A percentile compares a stretch with the other conserved stretches of the same genome.
phyloP scores from a whole-genome alignment of 2,329 filamentous ascomycete species.

The Exophiala oligosperma region DNA sequence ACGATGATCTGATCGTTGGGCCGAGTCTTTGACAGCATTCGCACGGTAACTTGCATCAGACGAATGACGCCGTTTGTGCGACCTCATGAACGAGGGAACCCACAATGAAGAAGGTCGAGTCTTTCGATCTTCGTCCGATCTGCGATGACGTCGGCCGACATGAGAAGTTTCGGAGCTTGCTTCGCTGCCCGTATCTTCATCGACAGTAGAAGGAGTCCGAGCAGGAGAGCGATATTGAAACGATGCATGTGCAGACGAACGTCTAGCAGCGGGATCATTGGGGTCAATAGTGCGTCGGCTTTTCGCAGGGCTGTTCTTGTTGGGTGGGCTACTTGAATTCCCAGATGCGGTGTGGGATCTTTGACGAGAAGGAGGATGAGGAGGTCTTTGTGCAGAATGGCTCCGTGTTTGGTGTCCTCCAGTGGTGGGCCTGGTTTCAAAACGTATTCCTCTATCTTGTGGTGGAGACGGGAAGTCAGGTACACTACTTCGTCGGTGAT shows the following conservation, averaged over 20 bases:
- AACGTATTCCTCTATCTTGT: conserved; percentile 20
- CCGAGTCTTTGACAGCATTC: conserved; percentile 10
- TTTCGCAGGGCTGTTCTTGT: conserved; percentile 11
- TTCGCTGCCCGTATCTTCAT: conserved; percentile 27
- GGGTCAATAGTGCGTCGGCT: conserved; percentile 5
- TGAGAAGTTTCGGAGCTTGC: conserved; percentile 36
- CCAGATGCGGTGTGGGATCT: conserved; percentile 23
- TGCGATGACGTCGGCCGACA: conserved; percentile 21
- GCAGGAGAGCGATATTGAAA: conserved; percentile 20
- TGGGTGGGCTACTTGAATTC: background rate
- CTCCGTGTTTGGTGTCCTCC: conserved; percentile 23
- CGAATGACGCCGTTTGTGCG: conserved; percentile 28
- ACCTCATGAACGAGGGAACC: conserved; percentile 26
- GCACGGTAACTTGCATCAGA: conserved; percentile 27
- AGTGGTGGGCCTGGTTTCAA: conserved; percentile 12
- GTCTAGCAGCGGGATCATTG: conserved; percentile 11
- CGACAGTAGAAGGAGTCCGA: conserved; percentile 21
- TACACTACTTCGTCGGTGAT: conserved; percentile 26
- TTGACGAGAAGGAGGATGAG: conserved; percentile 17
- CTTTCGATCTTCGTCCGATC: conserved; percentile 24
- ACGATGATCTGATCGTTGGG: conserved; percentile 23
- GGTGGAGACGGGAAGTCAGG: conserved; percentile 26
- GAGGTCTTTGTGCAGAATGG: conserved; percentile 26
- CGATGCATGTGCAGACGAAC: conserved; percentile 14
- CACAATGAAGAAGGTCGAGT: conserved; percentile 21